phyloP scores from a whole-genome alignment of 2,329 filamentous ascomycete species.

The Aspergillus ochraceoroseus region DNA sequence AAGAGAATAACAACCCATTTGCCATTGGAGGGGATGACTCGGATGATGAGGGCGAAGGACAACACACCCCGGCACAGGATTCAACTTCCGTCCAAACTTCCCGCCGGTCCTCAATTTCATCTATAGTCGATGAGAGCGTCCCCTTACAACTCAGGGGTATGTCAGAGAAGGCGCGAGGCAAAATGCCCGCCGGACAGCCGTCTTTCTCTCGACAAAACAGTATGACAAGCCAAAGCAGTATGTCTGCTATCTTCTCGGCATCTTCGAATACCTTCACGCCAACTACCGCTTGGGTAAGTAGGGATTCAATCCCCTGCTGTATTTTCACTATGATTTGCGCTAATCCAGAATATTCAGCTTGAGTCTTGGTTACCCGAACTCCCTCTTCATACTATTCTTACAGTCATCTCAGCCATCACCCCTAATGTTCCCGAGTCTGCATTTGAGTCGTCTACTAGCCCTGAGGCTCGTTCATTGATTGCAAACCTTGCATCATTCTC shows the following conservation, averaged over 20 bases:
- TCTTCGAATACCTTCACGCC: slow-evolving; percentile 63
- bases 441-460: slow-evolving; percentile 38
- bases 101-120: slow-evolving; percentile 64
- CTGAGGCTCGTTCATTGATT: slow-evolving; percentile 42
- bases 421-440: slow-evolving; percentile 49
- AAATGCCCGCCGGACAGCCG: slow-evolving; percentile 80
- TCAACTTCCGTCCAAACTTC: slow-evolving; percentile 53
- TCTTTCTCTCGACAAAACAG: slow-evolving; percentile 88
- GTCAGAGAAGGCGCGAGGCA: slow-evolving; percentile 95
- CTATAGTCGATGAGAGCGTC: slow-evolving; percentile 68
- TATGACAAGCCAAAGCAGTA: slow-evolving; percentile 69
- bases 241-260: slow-evolving; percentile 56
- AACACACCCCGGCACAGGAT: slow-evolving; percentile 56
- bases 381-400: slow-evolving; percentile 79
- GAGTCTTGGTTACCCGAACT: slow-evolving; percentile 91
- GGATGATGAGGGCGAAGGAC: slow-evolving; percentile 56
- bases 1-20: slow-evolving; percentile 75
- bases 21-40: slow-evolving; percentile 77
- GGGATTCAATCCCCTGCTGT: not conserved
- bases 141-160: slow-evolving; percentile 81
- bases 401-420: slow-evolving; percentile 61
- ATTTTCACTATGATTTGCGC: slow-evolving; percentile 1
- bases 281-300: slow-evolving; percentile 64
- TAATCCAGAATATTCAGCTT: slow-evolving; percentile 51
- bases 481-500: slow-evolving; percentile 42